Percentiles rank a stretch among this genome's conserved stretches.
phyloP scores from a whole-genome alignment of 768 basidiomycete species.

The Lenzites betulinus region DNA sequence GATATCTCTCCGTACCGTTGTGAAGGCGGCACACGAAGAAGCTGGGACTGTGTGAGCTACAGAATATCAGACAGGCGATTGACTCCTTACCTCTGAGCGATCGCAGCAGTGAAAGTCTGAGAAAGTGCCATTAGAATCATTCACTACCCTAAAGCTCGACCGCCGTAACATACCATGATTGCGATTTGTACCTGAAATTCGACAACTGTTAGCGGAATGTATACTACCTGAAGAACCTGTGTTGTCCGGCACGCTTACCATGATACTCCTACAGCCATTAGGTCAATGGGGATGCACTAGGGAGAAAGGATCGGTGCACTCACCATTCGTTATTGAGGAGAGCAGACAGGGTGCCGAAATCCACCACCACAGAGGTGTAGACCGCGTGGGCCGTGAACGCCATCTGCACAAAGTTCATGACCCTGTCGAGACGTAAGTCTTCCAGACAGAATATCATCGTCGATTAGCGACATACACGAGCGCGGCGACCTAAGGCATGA shows the following conservation, averaged over 20 bases:
- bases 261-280: slow-evolving; percentile 3
- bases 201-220: not conserved
- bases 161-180: not conserved
- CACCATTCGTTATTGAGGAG: not conserved
- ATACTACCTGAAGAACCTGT: not conserved
- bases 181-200: not conserved
- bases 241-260: not conserved
- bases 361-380: not conserved
- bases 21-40: slow-evolving; percentile 10
- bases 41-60: not conserved
- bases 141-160: not conserved
- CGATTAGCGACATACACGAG: not conserved
- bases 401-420: slow-evolving; percentile 9
- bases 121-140: too few relatives aligned
- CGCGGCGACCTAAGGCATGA: not conserved
- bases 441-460: not conserved
- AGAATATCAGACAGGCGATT: not conserved
- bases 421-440: not conserved
- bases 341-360: not conserved
- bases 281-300: too few relatives aligned
- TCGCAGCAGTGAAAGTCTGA: slow-evolving; percentile 1
- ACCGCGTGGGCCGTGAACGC: not conserved
- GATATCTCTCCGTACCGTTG: not conserved
- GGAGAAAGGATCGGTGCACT: not conserved
- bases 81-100: slow-evolving; percentile 4